Evolutionary conservation across 2,329 filamentous ascomycete species (phyloP).

Genomic region (Arthrinium puccinioides): DNA sequence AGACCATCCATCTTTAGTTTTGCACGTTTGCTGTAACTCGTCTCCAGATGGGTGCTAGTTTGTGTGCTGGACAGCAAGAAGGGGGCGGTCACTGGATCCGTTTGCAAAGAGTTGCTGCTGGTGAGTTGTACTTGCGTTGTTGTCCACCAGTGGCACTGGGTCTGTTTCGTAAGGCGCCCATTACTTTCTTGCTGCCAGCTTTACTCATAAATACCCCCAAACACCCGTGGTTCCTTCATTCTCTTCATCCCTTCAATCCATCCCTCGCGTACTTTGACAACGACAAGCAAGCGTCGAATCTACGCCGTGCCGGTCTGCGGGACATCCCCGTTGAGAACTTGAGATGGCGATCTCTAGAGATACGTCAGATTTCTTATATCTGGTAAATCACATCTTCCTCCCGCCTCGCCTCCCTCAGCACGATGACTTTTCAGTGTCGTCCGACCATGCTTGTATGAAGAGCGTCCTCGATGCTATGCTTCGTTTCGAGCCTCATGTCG

Average conservation of each 20-base stretch:
- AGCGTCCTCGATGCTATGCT: not conserved
- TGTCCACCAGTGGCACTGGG: too few relatives aligned
- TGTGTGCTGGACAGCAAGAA: too few relatives aligned
- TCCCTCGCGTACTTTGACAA: not conserved
- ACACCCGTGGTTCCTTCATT: too few relatives aligned
- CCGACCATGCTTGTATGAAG: not conserved
- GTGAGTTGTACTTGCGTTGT: too few relatives aligned
- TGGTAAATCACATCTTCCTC: conserved; percentile 1
- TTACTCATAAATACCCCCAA: too few relatives aligned
- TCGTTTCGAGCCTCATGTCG: not conserved
- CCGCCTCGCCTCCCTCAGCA: not conserved
- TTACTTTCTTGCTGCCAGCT: too few relatives aligned
- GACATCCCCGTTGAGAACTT: not conserved
- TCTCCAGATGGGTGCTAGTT: too few relatives aligned
- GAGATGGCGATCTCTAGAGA: not conserved
- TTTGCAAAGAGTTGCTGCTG: too few relatives aligned
- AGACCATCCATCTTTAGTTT: too few relatives aligned
- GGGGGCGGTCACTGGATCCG: too few relatives aligned
- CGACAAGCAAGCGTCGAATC: not conserved
- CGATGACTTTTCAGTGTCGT: not conserved
- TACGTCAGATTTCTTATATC: not conserved
- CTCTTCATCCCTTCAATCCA: not conserved
- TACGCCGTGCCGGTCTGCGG: not conserved
- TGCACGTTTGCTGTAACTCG: too few relatives aligned
- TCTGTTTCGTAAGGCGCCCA: too few relatives aligned